Conservation (phyloP, 345 rosid genomes). For the Cardamine occulta region DNA sequence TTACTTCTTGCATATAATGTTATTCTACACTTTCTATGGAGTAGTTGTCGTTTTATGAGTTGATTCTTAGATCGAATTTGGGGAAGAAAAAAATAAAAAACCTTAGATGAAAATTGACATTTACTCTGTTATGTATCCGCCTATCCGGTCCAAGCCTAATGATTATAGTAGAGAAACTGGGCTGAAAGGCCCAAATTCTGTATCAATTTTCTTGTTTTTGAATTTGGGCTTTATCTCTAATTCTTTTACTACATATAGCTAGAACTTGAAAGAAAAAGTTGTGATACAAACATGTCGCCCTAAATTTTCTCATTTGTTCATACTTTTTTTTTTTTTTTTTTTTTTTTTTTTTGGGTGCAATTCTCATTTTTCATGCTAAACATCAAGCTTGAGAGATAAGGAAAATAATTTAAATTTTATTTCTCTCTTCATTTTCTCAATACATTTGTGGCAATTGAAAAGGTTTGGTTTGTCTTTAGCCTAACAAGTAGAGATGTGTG, state of each 20-base stretch:
- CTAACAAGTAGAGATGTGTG: constrained; percentile 40
- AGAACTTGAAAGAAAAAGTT: background rate
- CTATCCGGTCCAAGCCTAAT: background rate
- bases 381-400: background rate
- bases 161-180: background rate
- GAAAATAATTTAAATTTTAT: background rate
- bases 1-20: too few species aligned
- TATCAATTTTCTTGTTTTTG: background rate
- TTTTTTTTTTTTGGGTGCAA: background rate
- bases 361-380: background rate
- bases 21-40: too few species aligned
- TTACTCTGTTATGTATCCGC: too few species aligned
- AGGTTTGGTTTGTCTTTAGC: constrained; percentile 44
- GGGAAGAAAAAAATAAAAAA: too few species aligned
- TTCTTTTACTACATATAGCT: background rate
- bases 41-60: too few species aligned
- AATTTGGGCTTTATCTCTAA: background rate
- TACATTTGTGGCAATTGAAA: constrained; percentile 17
- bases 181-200: constrained; percentile 4
- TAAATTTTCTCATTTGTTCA: background rate
- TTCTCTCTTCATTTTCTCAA: background rate
- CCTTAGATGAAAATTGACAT: too few species aligned
- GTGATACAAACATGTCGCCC: background rate
- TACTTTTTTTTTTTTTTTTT: background rate
- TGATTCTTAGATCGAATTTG: too few species aligned